A percentile compares a stretch with the other conserved stretches of the same genome.
phyloP scores from a whole-genome alignment of 345 rosid genomes.

The Ceriops tagal region DNA sequence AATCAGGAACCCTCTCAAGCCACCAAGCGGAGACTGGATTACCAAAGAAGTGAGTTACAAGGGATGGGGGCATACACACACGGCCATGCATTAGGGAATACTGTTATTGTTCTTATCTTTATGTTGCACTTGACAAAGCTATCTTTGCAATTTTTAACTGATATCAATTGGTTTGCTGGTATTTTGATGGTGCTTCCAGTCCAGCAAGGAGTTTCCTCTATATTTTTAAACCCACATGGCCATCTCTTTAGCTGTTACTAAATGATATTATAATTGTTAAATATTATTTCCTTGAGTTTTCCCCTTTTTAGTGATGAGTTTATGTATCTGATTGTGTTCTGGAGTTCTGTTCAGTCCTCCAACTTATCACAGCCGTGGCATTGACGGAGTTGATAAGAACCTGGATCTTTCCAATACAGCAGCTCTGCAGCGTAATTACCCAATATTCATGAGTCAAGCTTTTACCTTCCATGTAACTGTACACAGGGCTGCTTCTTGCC shows the following conservation, averaged over 20 bases:
- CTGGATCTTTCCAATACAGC: constrained; percentile 28
- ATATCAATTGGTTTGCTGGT: background rate
- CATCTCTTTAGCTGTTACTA: constrained; percentile 10
- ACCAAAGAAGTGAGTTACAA: constrained; percentile 45
- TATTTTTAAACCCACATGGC: background rate
- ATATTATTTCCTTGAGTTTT: constrained; percentile 2
- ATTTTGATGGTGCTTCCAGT: constrained; percentile 1
- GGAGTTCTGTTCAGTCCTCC: constrained; percentile 28
- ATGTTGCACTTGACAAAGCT: background rate
- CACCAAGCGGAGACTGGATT: constrained; percentile 33
- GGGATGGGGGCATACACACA: constrained; percentile 3
- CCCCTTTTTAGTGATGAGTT: constrained; percentile 10
- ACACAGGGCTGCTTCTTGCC: constrained; percentile 12
- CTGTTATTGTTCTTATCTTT: background rate
- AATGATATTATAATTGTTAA: background rate
- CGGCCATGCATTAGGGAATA: background rate
- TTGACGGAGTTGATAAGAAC: constrained; percentile 24
- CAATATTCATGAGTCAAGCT: constrained; percentile 11
- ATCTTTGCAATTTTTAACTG: background rate
- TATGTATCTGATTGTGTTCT: constrained; percentile 19
- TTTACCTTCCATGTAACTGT: constrained; percentile 18
- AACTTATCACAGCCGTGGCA: constrained; percentile 21
- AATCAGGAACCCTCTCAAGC: constrained; percentile 40
- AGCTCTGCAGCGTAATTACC: constrained; percentile 41
- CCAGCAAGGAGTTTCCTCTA: background rate